Base-by-base conservation (phyloP, 1,284 basidiomycete species). In the Jaminaea rosea region DNA sequence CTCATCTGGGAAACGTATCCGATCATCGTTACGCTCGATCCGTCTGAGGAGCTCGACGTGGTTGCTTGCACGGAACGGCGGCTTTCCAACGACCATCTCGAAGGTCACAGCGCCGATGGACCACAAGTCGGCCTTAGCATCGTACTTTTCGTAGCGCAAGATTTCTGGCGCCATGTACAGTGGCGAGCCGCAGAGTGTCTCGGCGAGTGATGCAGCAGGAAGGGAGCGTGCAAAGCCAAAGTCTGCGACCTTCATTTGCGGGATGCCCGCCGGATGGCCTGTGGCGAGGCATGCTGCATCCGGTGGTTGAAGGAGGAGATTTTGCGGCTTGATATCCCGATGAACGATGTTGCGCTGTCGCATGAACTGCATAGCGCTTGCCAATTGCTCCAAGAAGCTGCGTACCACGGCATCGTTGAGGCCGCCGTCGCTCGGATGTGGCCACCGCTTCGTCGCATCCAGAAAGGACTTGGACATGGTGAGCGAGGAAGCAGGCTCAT, bases 81-180 rank as follows among this genome's bases (percentile, higher is more conserved):
- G 87, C 62, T 84, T 85, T 2, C 92, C 93, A 21, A 91, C 86
- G 17, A 84, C 80, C 86, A 94, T 97, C 76, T 99, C 94, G 75
- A 85, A 98, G 1, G 97, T 78, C 2, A 99, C 93, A 0, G 94
- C 91, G 6, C 93, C 94, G 27, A 97, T 89, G 5, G 89, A 93
- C 93, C 93, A 99, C 1, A 99, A 79, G 72, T 99, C 93, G 0
- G 89, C 93, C 73, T 92, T 96, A 23, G 91, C 91, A 73, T 96
- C 91, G 75, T 99, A 97, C 75, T 93, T 94, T 77, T 98, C 87
- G 74, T 96, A 96, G 19, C 88, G 83, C 17, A 99, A 78, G 60
- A 99, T 98, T 76, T 99, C 93, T 0, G 93, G 93, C 0, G 94
- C 93, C 93, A 98, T 99, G 77, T 99, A 99, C 27, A 99, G 77